A percentile compares a stretch with the other conserved stretches of the same genome.
Conservation (phyloP, 2,329 filamentous ascomycete species). For the Leptodontidium sp. region DNA sequence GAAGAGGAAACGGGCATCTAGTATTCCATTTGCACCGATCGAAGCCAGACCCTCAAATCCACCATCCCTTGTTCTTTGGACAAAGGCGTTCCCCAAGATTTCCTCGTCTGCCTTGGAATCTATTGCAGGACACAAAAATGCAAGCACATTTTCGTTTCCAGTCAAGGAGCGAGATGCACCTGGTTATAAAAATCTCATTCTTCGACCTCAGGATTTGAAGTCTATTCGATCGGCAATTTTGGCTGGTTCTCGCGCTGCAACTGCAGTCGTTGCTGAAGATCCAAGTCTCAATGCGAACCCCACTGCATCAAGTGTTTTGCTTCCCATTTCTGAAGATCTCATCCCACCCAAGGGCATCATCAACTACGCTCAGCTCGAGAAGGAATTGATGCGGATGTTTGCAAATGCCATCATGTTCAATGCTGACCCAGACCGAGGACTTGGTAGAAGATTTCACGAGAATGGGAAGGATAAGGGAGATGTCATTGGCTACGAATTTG, state of each 20-base stretch:
- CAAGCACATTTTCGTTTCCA: slow-evolving; percentile 80
- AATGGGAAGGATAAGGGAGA: slow-evolving; percentile 51
- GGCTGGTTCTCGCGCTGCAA: slow-evolving; percentile 73
- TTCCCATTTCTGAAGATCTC: slow-evolving; percentile 78
- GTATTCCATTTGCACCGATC: slow-evolving; percentile 23
- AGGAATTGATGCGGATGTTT: slow-evolving; percentile 95
- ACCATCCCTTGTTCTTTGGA: slow-evolving; percentile 75
- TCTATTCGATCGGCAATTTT: slow-evolving; percentile 79
- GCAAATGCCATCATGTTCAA: slow-evolving; percentile 99
- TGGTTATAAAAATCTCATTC: slow-evolving; percentile 76
- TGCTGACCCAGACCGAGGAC: slow-evolving; percentile 77
- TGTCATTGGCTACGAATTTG: slow-evolving; percentile 66
- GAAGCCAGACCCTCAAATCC: slow-evolving; percentile 58
- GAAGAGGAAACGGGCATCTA: slow-evolving; percentile 64
- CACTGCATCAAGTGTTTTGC: slow-evolving; percentile 61
- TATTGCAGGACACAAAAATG: slow-evolving; percentile 78
- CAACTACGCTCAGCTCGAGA: slow-evolving; percentile 91
- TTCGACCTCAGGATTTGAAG: slow-evolving; percentile 80
- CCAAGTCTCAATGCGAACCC: slow-evolving; percentile 55
- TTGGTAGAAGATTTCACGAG: slow-evolving; percentile 54
- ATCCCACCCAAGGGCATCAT: slow-evolving; percentile 89
- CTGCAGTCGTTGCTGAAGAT: slow-evolving; percentile 68
- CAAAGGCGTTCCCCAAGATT: slow-evolving; percentile 77
- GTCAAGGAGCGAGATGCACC: slow-evolving; percentile 79
- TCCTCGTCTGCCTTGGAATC: slow-evolving; percentile 78